Conservation (phyloP, 768 basidiomycete genomes). For the Leccinum longicurvipes region DNA sequence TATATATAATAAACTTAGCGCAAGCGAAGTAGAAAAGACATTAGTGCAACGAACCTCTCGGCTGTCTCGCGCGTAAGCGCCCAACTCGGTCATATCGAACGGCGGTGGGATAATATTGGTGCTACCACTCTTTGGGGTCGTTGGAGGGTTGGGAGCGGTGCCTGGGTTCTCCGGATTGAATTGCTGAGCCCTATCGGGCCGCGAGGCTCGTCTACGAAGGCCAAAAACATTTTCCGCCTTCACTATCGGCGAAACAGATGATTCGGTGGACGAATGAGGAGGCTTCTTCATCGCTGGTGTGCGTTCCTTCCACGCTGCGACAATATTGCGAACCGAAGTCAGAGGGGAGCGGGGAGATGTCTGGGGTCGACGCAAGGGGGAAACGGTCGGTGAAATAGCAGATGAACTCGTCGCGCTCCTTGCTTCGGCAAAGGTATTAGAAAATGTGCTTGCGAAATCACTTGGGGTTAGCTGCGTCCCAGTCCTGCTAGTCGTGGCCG, state of each 20-base stretch:
- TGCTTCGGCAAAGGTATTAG: constrained; percentile 40
- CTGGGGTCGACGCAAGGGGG: constrained; percentile 60
- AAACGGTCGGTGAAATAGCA: constrained; percentile 40
- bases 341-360: constrained; percentile 68
- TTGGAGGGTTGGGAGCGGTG: constrained; percentile 10
- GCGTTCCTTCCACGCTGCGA: constrained; percentile 77
- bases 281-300: constrained; percentile 43
- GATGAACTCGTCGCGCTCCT: constrained; percentile 22
- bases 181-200: constrained; percentile 20
- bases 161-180: constrained; percentile 9
- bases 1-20: constrained; percentile 33
- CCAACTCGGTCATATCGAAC: constrained; percentile 47
- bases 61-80: constrained; percentile 38
- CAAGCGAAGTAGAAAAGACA: neutral
- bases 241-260: constrained; percentile 37
- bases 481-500: constrained; percentile 15
- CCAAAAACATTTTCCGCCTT: constrained; percentile 31
- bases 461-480: constrained; percentile 36
- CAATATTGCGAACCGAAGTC: constrained; percentile 72
- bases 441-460: constrained; percentile 36
- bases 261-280: constrained; percentile 36
- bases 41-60: constrained; percentile 38
- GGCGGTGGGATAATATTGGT: constrained; percentile 41
- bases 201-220: constrained; percentile 32
- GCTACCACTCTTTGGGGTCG: constrained; percentile 28